phyloP scores from a whole-genome alignment of 176 grass and related monocot genomes.

The Aegilops sharonensis region DNA sequence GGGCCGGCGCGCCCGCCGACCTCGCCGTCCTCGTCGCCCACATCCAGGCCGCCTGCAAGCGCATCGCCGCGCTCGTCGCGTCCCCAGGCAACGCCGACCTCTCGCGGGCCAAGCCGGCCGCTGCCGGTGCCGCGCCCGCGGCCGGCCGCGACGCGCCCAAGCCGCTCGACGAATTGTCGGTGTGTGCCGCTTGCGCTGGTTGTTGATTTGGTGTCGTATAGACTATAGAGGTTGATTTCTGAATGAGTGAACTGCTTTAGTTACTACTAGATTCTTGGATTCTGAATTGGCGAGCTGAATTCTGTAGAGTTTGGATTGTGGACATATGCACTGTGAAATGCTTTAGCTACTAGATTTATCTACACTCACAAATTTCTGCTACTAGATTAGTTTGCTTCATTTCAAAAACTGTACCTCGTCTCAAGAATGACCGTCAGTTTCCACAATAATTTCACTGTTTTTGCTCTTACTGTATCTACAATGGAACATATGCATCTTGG shows the following conservation, averaged over 20 bases:
- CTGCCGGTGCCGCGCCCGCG: neutral
- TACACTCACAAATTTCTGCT: no score
- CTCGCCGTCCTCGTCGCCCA: constrained; percentile 68
- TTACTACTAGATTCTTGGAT: no score
- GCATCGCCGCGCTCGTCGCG: constrained; percentile 73
- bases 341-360: no score
- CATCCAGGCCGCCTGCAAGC: constrained; percentile 84
- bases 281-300: no score
- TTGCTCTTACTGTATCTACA: neutral
- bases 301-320: no score
- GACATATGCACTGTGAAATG: no score
- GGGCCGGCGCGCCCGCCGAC: constrained; percentile 39
- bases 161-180: constrained; percentile 86
- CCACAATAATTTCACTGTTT: neutral
- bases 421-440: no score
- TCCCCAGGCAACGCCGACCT: constrained; percentile 62
- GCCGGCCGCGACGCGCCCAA: constrained; percentile 68
- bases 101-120: constrained; percentile 15
- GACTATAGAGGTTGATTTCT: no score
- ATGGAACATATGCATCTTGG: no score
- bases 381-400: no score
- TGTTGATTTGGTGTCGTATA: neutral
- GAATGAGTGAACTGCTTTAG: no score
- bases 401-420: no score
- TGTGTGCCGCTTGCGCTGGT: neutral